Evolutionary conservation across 768 basidiomycete genomes (phyloP), one percentile per base, ranked within the genome.

Genomic region (Kwoniella newhampshirensis): DNA sequence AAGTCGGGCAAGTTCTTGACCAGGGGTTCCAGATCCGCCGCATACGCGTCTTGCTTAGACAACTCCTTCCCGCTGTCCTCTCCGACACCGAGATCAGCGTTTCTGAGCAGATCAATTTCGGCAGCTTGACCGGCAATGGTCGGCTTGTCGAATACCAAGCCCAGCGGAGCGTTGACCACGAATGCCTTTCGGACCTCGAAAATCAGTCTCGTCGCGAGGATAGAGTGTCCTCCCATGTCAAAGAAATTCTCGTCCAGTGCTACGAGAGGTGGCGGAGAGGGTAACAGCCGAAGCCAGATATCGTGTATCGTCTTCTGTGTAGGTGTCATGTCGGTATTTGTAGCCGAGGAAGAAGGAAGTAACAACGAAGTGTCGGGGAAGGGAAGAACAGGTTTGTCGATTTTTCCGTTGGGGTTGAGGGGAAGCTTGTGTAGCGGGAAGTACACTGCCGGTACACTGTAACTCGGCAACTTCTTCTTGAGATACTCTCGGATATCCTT

Each of bases 141-240:
- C 0, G 96, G 91, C 66, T 86, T 80, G 50, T 92, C 88, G 74
- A 97, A 99, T 45, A 98, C 85, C 40, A 97, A 80, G 7, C 91
- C 89, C 23, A 99, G 79, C 0, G 94, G 93, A 3, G 91, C 91
- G 52, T 93, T 85, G 18, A 96, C 81, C 11, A 92, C 86, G 75
- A 98, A 96, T 0, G 82, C 79, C 77, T 93, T 96, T 69, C 96
- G 86, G 51, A 99, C 86, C 77, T 97, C 91, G 74, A 99, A 98
- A 67, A 97, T 90, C 59, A 98, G 85, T 23, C 93, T 87, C 1
- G 96, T 99, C 0, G 96, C 96, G 42, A 99, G 84, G 68, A 99
- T 97, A 15, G 96, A 98, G 78, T 99, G 96, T 6, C 96, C 96
- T 45, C 96, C 96, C 40, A 98, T 82, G 74, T 99, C 94, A 78